Percentiles rank a stretch among this genome's conserved stretches.
Conservation (phyloP, 163 green algal species). For the Chloroidium sp. region DNA sequence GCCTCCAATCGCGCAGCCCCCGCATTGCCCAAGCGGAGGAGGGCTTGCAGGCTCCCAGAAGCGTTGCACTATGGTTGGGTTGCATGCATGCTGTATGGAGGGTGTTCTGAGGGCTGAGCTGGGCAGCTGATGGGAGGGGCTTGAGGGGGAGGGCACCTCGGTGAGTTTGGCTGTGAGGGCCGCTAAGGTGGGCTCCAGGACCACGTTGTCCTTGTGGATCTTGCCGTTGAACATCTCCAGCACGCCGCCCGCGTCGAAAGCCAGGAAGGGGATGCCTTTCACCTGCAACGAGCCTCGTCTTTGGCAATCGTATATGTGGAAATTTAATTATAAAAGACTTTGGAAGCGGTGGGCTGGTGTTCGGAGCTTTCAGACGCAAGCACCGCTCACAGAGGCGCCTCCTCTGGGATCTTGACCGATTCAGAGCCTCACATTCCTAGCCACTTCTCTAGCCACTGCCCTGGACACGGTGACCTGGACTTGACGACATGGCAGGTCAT, state of each 20-base stretch:
- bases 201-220: not conserved
- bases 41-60: no score
- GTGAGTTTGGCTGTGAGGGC: constrained; percentile 5
- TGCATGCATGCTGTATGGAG: not conserved
- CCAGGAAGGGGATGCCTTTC: constrained; percentile 13
- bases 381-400: no score
- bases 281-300: not conserved
- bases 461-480: no score
- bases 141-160: not conserved
- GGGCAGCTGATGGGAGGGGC: no score
- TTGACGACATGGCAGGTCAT: not conserved
- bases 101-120: no score
- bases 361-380: no score
- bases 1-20: no score
- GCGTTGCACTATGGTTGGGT: not conserved
- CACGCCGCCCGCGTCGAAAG: constrained; percentile 15
- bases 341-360: no score
- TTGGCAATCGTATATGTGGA: not conserved
- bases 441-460: no score
- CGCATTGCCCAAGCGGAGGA: no score
- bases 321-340: not conserved
- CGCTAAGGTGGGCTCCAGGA: not conserved
- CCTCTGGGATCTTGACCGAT: no score
- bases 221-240: constrained; percentile 13
- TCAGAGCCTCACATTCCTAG: no score